Percentiles rank a stretch among this genome's conserved stretches.
These are phyloP conservation scores for Sclerotinia nivalis DNA, from an alignment of 2,329 filamentous ascomycete species.

Conservation along the genomic window DNA sequence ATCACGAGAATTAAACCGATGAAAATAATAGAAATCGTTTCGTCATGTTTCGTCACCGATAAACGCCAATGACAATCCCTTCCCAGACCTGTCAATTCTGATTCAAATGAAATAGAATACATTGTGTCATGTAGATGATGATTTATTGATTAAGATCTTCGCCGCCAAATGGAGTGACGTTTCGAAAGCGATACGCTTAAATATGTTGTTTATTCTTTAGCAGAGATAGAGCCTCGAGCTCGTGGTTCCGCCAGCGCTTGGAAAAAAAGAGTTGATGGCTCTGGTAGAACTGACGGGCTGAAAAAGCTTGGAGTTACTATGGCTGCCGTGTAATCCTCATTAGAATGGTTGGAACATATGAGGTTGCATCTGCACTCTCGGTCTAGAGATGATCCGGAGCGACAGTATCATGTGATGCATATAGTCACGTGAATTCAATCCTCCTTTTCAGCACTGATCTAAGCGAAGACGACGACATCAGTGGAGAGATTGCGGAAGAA, in stretches of 20 bases:
- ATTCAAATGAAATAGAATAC: constrained; percentile 5
- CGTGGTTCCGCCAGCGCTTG: neutral
- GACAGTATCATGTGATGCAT: neutral
- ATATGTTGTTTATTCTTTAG: neutral
- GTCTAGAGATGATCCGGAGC: constrained; percentile 10
- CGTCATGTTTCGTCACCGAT: constrained; percentile 1
- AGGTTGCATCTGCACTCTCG: constrained; percentile 7
- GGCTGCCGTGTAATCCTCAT: neutral
- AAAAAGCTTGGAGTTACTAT: neutral
- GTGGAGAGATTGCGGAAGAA: neutral
- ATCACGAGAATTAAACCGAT: neutral
- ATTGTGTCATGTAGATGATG: neutral
- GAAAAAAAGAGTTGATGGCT: neutral
- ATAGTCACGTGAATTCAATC: neutral
- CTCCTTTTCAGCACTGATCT: constrained; percentile 3
- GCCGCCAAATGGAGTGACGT: neutral
- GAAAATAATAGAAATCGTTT: neutral
- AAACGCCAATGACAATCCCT: constrained; percentile 4
- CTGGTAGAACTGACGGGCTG: neutral
- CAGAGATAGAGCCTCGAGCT: neutral
- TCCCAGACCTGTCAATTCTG: constrained; percentile 1
- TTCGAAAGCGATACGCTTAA: neutral
- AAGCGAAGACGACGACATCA: constrained; percentile 1
- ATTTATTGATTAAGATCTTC: no score
- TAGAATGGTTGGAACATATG: neutral